Conservation (phyloP, 805 yeast species). For the Ogataea nonfermentans region DNA sequence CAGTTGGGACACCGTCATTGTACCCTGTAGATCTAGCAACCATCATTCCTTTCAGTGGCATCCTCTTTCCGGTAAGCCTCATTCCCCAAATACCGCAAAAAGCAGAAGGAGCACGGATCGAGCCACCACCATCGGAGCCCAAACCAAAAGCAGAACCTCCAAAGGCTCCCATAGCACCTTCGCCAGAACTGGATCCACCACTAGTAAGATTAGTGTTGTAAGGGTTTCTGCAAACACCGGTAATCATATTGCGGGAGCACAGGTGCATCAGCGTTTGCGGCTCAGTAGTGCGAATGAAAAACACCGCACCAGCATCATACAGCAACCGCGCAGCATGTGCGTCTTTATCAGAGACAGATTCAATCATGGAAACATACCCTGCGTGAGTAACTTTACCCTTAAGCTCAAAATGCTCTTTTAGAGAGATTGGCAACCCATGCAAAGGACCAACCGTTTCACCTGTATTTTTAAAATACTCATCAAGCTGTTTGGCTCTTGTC, state of each 20-base stretch:
- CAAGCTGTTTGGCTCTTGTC: slow-evolving; percentile 47
- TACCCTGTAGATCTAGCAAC: slow-evolving; percentile 41
- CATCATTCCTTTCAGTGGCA: slow-evolving; percentile 37
- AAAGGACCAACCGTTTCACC: slow-evolving; percentile 54
- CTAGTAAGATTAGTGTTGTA: slow-evolving; percentile 7
- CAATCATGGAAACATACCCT: slow-evolving; percentile 44
- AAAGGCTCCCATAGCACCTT: slow-evolving; percentile 9
- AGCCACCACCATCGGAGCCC: slow-evolving; percentile 10
- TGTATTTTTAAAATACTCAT: slow-evolving; percentile 43
- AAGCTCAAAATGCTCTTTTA: slow-evolving; percentile 55
- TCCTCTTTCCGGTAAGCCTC: slow-evolving; percentile 46
- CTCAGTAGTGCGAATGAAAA: slow-evolving; percentile 8
- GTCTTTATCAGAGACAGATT: slow-evolving; percentile 40
- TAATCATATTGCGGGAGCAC: slow-evolving; percentile 9
- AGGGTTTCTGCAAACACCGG: slow-evolving; percentile 10
- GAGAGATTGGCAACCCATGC: slow-evolving; percentile 62
- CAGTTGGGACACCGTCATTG: slow-evolving; percentile 45
- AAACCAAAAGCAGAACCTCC: slow-evolving; percentile 7
- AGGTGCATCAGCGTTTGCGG: slow-evolving; percentile 10
- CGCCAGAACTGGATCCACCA: slow-evolving; percentile 13
- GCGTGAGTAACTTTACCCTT: slow-evolving; percentile 52
- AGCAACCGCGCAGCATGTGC: slow-evolving; percentile 41
- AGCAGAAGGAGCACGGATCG: slow-evolving; percentile 42
- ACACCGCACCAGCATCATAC: slow-evolving; percentile 37
- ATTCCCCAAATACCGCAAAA: slow-evolving; percentile 50